These are phyloP conservation scores for Melocanna baccifera DNA, from an alignment of 176 grass and related monocot species.

Conservation along the genomic window DNA sequence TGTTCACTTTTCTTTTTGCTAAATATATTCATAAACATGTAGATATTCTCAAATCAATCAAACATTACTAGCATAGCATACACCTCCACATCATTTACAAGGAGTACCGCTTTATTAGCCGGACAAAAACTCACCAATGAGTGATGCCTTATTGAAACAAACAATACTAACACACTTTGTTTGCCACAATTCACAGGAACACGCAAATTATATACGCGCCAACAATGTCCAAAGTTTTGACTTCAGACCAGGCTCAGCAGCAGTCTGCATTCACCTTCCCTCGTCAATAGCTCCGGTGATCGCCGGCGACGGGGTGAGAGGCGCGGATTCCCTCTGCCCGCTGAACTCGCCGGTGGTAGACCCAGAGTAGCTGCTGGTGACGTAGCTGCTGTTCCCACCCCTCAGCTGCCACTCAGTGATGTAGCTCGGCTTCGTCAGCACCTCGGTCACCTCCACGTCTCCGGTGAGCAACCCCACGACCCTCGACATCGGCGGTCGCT, in stretches of 20 bases:
- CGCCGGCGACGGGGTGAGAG: background rate
- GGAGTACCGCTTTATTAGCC: too few relatives aligned
- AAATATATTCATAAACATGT: too few relatives aligned
- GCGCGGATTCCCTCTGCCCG: background rate
- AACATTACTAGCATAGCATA: too few relatives aligned
- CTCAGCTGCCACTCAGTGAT: conserved; percentile 54
- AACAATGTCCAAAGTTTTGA: background rate
- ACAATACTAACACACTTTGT: too few relatives aligned
- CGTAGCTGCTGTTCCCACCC: conserved; percentile 20
- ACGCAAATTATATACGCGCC: too few relatives aligned
- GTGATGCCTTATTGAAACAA: too few relatives aligned
- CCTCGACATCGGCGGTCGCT: background rate
- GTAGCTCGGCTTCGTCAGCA: conserved; percentile 45
- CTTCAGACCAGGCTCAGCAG: background rate
- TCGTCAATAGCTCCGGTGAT: background rate
- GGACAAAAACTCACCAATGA: too few relatives aligned
- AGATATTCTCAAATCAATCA: too few relatives aligned
- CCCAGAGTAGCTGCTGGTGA: too few relatives aligned
- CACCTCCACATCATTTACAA: too few relatives aligned
- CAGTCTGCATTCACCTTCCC: background rate
- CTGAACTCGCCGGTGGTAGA: background rate
- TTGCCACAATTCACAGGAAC: too few relatives aligned
- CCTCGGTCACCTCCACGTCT: conserved; percentile 32
- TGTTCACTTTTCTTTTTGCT: too few relatives aligned
- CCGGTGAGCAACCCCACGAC: conserved; percentile 51